Evolutionary conservation across 805 yeast species (phyloP).

Genomic region (Saccharomycopsis sp.): DNA sequence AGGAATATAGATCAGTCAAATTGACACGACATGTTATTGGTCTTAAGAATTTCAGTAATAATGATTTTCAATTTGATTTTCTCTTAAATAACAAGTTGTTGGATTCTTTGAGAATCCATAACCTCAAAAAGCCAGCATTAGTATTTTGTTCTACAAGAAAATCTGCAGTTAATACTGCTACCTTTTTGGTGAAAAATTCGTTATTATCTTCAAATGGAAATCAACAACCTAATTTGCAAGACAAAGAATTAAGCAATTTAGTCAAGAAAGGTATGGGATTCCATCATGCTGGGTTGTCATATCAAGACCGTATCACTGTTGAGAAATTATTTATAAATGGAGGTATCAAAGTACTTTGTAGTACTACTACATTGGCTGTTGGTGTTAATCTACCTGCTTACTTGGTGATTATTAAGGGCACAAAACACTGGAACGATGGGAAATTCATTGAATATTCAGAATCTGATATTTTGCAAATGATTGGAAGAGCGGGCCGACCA

Average conservation of each 20-base stretch:
- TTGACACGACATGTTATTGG: slow-evolving; percentile 40
- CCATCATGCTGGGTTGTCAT: slow-evolving; percentile 53
- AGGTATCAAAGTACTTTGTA: slow-evolving; percentile 38
- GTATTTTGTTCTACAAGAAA: slow-evolving; percentile 50
- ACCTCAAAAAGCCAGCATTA: slow-evolving; percentile 37
- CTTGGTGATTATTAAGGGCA: slow-evolving; percentile 54
- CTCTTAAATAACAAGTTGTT: slow-evolving; percentile 35
- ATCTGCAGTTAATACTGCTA: slow-evolving; percentile 41
- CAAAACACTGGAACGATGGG: slow-evolving; percentile 49
- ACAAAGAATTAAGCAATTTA: slow-evolving; percentile 27
- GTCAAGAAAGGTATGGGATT: slow-evolving; percentile 37
- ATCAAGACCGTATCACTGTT: slow-evolving; percentile 38
- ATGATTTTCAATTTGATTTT: slow-evolving; percentile 43
- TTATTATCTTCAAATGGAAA: background rate
- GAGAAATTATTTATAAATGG: slow-evolving; percentile 42
- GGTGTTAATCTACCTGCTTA: slow-evolving; percentile 60
- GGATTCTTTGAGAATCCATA: slow-evolving; percentile 34
- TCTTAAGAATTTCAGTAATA: slow-evolving; percentile 31
- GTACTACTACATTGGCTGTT: slow-evolving; percentile 54
- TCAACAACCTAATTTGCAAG: slow-evolving; percentile 22
- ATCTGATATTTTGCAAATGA: slow-evolving; percentile 53
- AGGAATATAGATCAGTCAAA: slow-evolving; percentile 39
- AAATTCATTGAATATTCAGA: slow-evolving; percentile 47
- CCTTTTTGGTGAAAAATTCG: slow-evolving; percentile 27
- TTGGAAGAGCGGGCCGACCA: slow-evolving; percentile 61